These are phyloP conservation scores for Avena sativa DNA, from an alignment of 176 grass and related monocot species.

Conservation along the genomic window DNA sequence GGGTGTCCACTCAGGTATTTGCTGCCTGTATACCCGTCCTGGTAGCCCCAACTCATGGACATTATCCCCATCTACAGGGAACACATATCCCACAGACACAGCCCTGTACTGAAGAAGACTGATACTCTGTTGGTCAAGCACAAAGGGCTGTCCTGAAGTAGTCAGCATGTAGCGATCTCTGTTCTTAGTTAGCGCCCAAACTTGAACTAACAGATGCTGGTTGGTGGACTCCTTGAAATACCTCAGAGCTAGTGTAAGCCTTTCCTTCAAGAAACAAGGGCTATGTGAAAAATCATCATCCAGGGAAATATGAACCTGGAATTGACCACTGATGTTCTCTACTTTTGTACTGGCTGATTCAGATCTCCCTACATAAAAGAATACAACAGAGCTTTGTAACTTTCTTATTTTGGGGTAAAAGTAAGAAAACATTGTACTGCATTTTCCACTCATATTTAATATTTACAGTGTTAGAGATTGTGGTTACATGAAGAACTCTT, in stretches of 20 bases:
- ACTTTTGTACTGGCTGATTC: slow-evolving; percentile 32
- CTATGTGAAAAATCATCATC: slow-evolving; percentile 43
- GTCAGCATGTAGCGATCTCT: slow-evolving; percentile 57
- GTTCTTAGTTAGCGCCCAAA: slow-evolving; percentile 63
- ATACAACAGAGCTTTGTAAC: slow-evolving; percentile 16
- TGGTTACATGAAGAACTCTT: neutral
- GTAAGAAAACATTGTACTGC: neutral
- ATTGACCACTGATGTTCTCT: slow-evolving; percentile 20
- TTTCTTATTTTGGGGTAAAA: neutral
- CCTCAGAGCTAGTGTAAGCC: slow-evolving; percentile 61
- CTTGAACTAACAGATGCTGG: slow-evolving; percentile 63
- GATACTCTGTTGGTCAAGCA: slow-evolving; percentile 46
- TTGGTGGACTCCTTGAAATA: slow-evolving; percentile 68
- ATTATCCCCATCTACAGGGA: slow-evolving; percentile 57
- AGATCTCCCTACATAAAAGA: slow-evolving; percentile 34
- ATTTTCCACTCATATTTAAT: neutral
- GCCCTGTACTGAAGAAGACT: slow-evolving; percentile 56
- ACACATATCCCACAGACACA: slow-evolving; percentile 52
- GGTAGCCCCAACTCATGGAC: slow-evolving; percentile 55
- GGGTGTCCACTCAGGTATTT: slow-evolving; percentile 66
- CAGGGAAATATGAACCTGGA: slow-evolving; percentile 38
- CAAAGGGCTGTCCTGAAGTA: slow-evolving; percentile 69
- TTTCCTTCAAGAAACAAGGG: slow-evolving; percentile 61
- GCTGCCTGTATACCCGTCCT: slow-evolving; percentile 59
- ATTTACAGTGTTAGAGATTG: neutral